Conservation (phyloP, 169 alveolate genomes). For the Eimeria praecox region DNA sequence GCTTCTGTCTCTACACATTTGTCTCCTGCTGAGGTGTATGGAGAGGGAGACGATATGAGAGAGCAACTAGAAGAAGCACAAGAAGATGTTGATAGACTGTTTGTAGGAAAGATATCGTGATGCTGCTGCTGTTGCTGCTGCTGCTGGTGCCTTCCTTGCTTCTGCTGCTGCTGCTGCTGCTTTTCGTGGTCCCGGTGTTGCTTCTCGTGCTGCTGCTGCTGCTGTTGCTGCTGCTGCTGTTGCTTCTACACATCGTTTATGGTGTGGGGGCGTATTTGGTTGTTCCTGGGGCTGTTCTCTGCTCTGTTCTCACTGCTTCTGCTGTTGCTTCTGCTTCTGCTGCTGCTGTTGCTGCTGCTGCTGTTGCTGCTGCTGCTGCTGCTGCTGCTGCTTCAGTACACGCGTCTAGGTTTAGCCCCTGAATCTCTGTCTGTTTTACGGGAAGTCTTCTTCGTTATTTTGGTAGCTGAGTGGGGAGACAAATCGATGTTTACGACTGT, state of each 20-base stretch:
- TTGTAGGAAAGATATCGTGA: not conserved
- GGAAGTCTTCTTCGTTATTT: slow-evolving; percentile 53
- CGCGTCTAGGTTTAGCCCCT: slow-evolving; percentile 50
- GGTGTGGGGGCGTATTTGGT: not conserved
- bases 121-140: slow-evolving; percentile 43
- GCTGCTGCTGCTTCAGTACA: slow-evolving; percentile 56
- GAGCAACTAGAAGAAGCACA: slow-evolving; percentile 62
- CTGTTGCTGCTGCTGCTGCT: slow-evolving; percentile 15
- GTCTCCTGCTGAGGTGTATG: not conserved
- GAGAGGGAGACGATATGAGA: not conserved
- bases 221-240: not conserved
- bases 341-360: not conserved
- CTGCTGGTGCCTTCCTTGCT: not conserved
- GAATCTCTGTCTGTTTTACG: not conserved
- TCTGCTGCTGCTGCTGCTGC: not conserved
- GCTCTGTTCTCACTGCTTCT: not conserved
- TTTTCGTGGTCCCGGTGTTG: not conserved
- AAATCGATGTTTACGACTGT: slow-evolving; percentile 77
- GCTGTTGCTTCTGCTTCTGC: slow-evolving; percentile 3
- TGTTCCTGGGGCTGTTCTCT: not conserved
- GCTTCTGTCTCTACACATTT: slow-evolving; percentile 26
- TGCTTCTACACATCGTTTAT: not conserved
- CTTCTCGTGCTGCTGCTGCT: not conserved
- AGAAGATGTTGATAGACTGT: slow-evolving; percentile 32
- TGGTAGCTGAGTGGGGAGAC: slow-evolving; percentile 82